phyloP scores from a whole-genome alignment of 352 stramenopile species.

The Aphanomyces cochlioides region DNA sequence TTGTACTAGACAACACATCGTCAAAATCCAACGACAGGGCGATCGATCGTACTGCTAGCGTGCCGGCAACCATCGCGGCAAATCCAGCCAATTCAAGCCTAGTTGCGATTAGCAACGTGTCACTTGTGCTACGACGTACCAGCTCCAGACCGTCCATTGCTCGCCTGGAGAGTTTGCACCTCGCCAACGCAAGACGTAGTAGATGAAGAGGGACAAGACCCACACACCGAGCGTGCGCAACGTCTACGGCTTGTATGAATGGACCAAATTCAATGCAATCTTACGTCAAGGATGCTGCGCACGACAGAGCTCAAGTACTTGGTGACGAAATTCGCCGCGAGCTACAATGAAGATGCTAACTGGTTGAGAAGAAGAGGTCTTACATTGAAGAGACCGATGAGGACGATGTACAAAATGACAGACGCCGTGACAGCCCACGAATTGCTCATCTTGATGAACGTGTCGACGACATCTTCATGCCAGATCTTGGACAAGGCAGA shows the following conservation, averaged over 20 bases:
- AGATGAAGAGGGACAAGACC: slow-evolving; percentile 70
- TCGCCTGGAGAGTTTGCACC: slow-evolving; percentile 54
- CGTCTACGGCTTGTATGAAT: slow-evolving; percentile 40
- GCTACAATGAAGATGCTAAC: slow-evolving; percentile 7
- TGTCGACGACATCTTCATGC: slow-evolving; percentile 81
- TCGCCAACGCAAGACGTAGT: slow-evolving; percentile 73
- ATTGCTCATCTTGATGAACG: slow-evolving; percentile 67
- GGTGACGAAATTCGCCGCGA: slow-evolving; percentile 72
- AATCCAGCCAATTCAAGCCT: slow-evolving; percentile 74
- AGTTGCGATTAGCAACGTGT: slow-evolving; percentile 4
- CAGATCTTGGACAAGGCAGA: slow-evolving; percentile 64
- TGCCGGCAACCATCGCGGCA: slow-evolving; percentile 75
- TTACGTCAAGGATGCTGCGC: slow-evolving; percentile 76
- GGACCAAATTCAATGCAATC: slow-evolving; percentile 13
- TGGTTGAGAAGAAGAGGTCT: slow-evolving; percentile 19
- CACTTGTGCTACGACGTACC: slow-evolving; percentile 37
- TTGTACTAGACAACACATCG: slow-evolving; percentile 56
- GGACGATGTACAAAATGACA: slow-evolving; percentile 61
- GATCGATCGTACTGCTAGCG: slow-evolving; percentile 54
- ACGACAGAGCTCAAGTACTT: slow-evolving; percentile 83
- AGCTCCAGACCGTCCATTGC: slow-evolving; percentile 67
- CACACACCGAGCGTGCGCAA: slow-evolving; percentile 74
- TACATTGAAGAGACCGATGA: slow-evolving; percentile 76
- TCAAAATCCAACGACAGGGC: slow-evolving; percentile 4
- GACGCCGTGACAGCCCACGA: slow-evolving; percentile 54